These are phyloP conservation scores for Colletotrichum sp. DNA, from an alignment of 2,329 filamentous ascomycete genomes.

Conservation along the genomic window DNA sequence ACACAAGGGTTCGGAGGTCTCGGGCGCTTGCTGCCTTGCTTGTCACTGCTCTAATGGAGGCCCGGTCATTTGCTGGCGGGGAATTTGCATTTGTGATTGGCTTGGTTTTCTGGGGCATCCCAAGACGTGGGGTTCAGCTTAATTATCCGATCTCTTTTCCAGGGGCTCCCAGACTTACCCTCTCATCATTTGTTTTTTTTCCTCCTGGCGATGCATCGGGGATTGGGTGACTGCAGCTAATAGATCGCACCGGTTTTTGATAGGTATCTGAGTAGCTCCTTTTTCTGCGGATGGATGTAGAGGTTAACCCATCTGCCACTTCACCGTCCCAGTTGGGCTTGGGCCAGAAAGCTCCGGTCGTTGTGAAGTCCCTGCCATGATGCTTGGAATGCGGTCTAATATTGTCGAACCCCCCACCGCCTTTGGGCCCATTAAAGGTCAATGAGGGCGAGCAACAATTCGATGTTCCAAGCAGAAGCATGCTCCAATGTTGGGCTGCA, in stretches of 20 bases:
- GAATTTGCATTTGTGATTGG: constrained; percentile 1
- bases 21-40: background rate
- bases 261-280: background rate
- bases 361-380: background rate
- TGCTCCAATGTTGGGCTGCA: background rate
- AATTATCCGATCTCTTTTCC: background rate
- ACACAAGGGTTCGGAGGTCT: constrained; percentile 18
- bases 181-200: background rate
- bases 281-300: background rate
- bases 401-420: background rate
- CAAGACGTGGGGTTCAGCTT: background rate
- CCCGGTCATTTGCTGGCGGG: background rate
- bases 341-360: background rate
- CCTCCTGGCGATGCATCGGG: background rate
- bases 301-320: background rate
- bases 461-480: background rate
- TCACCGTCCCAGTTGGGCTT: background rate
- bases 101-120: background rate
- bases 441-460: background rate
- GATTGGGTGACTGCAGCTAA: background rate
- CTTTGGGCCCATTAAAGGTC: background rate
- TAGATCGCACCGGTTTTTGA: background rate
- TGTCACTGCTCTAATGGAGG: constrained; percentile 4
- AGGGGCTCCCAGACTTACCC: background rate
- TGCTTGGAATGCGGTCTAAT: background rate